Base-by-base conservation (phyloP, 768 basidiomycete species). In the Podaxis sp. region DNA sequence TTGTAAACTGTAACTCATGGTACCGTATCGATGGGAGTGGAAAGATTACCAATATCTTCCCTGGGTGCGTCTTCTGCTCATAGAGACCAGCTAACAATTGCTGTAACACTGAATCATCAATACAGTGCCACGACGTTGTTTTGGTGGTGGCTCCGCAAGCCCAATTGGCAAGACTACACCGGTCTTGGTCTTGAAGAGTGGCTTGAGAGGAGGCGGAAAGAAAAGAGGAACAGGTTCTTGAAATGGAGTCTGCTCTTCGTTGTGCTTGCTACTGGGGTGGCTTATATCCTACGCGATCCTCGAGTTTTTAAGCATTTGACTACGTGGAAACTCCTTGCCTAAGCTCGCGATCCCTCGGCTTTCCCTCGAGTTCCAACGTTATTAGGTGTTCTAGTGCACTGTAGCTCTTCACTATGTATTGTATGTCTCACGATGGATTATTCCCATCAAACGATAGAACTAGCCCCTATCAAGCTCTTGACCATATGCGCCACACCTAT, bases 21-120 rank as follows among this genome's bases (percentile, higher is more conserved):
- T 77, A 79, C 62, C 74, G 75, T 1, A 67, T 66, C 1, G 71
- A 70, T 6, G 69, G 73, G 5, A 69, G 56, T 5, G 79, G 79
- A 3, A 79, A 75, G 61, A 64, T 74, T 5, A 72, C 69, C 32
- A 70, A 65, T 50, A 71, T 75, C 5, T 82, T 80, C 60, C 80
- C 77, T 35, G 77, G 80, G 65, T 61, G 66, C 3, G 65, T 67
- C 6, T 18, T 32, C 9, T 5, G 23, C 27, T 23, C 5, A 27
- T 28, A 16, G 6, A 61, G 9, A 2, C 35, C 5, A 16, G 4
- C n/a, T 35, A 35, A 38, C 55, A n/a, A 28, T 59, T 18, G 36
- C 2, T 3, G 9, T 21, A 23, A 13, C 11, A 23, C 9, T 48
- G 47, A 23, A 44, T 18, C n/a, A 44, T 18, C 9, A 11, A 28